Base-by-base conservation (phyloP, 2,329 filamentous ascomycete species). In the Diaporthe sp. region DNA sequence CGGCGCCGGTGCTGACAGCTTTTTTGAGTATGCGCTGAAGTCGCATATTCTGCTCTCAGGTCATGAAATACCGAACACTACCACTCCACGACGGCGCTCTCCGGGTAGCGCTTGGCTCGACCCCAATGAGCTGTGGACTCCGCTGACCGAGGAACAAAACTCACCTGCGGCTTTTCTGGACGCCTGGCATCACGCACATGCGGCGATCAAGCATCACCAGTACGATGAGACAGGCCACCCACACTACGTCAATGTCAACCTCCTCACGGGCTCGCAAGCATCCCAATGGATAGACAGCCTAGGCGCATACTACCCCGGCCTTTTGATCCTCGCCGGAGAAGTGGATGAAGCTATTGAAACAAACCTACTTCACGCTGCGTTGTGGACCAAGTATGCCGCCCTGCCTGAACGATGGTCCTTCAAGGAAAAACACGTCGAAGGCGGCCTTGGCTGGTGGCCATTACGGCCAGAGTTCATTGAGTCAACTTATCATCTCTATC, bases 21-120 rank as follows among this genome's bases (percentile, higher is more conserved):
- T 99, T 85, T 98, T 98, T 80, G 97, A 99, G 84, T 99, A 99
- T 83, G 96, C 97, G 4, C 89, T 98, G 80, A 99, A 99, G 84
- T 95, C 95, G 25, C 92, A 98, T 81, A 94, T 99, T 75, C 85
- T 99, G 33, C 90, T 98, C 30, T 98, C 96, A 2, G 94, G 95
- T 1, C 91, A 93, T 74, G 88, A 87, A 19, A 82, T 88, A 75
- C 90, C 90, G 4, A 92, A 92, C 77, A 80, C 84, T 77, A 82
- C 87, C 30, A 82, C 84, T 77, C 80, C 86, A 77, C 38, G n/a
- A 28, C 81, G 86, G 80, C 81, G 85, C 75, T 77, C 83, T 77
- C 66, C 78, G 71, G 77, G 78, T 38, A 81, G 77, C 60, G 80
- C 77, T 61, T 88, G 87, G 92, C 83, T 93, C 81, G 90, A 93